Conservation (phyloP, 164 flowering plant genomes). For the Nelumbo lutea region DNA sequence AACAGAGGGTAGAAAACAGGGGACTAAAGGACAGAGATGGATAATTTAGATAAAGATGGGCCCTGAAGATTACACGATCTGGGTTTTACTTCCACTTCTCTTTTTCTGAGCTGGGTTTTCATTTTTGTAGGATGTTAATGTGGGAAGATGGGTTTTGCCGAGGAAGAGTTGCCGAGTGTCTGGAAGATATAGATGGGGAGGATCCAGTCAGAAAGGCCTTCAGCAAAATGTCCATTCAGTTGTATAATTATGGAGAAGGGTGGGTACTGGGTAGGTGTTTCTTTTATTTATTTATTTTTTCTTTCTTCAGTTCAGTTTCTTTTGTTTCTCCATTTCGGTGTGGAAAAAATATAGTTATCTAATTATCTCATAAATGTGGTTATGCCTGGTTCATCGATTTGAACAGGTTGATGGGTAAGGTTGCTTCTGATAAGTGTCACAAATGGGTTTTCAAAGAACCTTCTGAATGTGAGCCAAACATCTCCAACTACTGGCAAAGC, state of each 20-base stretch:
- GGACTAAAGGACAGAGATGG: neutral
- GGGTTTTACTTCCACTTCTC: neutral
- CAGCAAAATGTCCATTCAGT: constrained; percentile 99
- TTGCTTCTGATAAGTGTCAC: constrained; percentile 99
- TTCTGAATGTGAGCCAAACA: constrained; percentile 86
- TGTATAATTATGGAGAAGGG: constrained; percentile 99
- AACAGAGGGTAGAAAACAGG: neutral
- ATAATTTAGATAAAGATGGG: neutral
- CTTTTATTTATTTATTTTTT: constrained; percentile 13
- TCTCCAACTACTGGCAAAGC: constrained; percentile 99
- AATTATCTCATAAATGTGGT: constrained; percentile 1
- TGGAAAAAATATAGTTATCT: neutral
- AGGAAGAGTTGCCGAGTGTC: constrained; percentile 60
- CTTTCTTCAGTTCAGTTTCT: neutral
- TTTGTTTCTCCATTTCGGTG: neutral
- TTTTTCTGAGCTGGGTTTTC: constrained; percentile 1
- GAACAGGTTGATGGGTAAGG: constrained; percentile 98
- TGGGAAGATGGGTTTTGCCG: constrained; percentile 99
- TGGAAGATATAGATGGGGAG: constrained; percentile 80
- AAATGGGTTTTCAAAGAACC: constrained; percentile 99
- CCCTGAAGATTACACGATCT: neutral
- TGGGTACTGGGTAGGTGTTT: constrained; percentile 95
- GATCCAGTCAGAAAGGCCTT: constrained; percentile 94
- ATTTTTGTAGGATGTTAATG: constrained; percentile 82
- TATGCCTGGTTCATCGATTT: constrained; percentile 23